A percentile compares a stretch with the other conserved stretches of the same genome.
phyloP scores from a whole-genome alignment of 352 stramenopile genomes.

The Elongisporangium anandrum region DNA sequence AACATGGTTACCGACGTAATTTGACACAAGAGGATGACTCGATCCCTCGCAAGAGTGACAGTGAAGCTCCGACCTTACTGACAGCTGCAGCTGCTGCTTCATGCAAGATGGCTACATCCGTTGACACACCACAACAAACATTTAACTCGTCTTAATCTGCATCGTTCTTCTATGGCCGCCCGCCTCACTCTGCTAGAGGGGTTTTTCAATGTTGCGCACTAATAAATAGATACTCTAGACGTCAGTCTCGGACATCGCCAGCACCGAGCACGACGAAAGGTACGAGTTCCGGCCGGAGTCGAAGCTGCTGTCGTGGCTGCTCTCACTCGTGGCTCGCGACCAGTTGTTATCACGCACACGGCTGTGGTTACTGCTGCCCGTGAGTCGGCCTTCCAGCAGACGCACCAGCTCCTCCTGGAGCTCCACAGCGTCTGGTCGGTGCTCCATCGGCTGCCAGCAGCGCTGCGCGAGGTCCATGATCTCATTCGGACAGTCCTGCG shows the following conservation, averaged over 20 bases:
- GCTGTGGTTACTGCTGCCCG: conserved; percentile 23
- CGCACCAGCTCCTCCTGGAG: conserved; percentile 72
- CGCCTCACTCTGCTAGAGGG: no score
- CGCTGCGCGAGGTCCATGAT: conserved; percentile 46
- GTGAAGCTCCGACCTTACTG: no score
- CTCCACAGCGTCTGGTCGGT: conserved; percentile 59
- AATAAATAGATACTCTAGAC: conserved; percentile 14
- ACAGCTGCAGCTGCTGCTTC: not conserved
- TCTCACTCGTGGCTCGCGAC: conserved; percentile 48
- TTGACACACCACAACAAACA: not conserved
- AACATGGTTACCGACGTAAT: not conserved
- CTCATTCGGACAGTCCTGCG: conserved; percentile 48
- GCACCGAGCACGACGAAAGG: conserved; percentile 32
- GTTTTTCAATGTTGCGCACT: not conserved
- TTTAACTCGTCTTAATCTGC: not conserved
- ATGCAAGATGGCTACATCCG: not conserved
- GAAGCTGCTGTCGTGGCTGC: conserved; percentile 29
- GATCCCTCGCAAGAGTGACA: not conserved
- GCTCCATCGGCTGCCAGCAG: conserved; percentile 54
- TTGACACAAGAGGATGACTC: not conserved
- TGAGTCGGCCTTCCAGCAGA: conserved; percentile 59
- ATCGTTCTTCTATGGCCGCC: not conserved
- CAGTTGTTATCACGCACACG: conserved; percentile 29
- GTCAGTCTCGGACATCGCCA: conserved; percentile 26
- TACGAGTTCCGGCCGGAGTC: conserved; percentile 28